Evolutionary conservation across 352 stramenopile species (phyloP).

Genomic region (Globisporangium orthogonon): DNA sequence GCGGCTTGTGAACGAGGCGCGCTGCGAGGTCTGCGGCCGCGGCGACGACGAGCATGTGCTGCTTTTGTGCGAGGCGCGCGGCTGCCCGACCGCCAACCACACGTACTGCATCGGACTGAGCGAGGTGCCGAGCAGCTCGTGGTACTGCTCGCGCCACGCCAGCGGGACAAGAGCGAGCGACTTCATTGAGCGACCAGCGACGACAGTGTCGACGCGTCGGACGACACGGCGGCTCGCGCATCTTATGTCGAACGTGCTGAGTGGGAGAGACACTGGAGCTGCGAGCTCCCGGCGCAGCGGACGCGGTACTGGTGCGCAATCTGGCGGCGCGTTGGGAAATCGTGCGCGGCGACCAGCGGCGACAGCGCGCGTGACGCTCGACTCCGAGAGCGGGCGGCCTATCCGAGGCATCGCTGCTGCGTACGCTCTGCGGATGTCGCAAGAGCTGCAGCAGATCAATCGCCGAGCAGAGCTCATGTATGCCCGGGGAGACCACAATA

Average conservation of each 20-base stretch:
- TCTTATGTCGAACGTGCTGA: slow-evolving; percentile 70
- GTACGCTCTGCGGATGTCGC: slow-evolving; percentile 74
- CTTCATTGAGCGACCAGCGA: slow-evolving; percentile 39
- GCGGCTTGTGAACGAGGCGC: slow-evolving; percentile 59
- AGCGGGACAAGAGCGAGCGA: slow-evolving; percentile 41
- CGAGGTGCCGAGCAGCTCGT: slow-evolving; percentile 49
- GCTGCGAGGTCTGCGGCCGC: slow-evolving; percentile 63
- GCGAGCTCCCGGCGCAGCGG: slow-evolving; percentile 1
- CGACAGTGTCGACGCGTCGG: slow-evolving; percentile 54
- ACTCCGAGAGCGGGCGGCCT: slow-evolving; percentile 28
- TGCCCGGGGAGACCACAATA: slow-evolving; percentile 53
- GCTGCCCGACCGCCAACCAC: slow-evolving; percentile 58
- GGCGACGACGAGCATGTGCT: slow-evolving; percentile 79
- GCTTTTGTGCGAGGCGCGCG: slow-evolving; percentile 61
- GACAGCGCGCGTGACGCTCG: slow-evolving; percentile 16
- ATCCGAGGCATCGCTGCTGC: slow-evolving; percentile 55
- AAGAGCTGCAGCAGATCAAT: slow-evolving; percentile 69
- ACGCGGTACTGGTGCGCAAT: slow-evolving; percentile 5
- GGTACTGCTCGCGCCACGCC: slow-evolving; percentile 61
- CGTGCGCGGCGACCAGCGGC: slow-evolving; percentile 1
- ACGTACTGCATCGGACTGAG: slow-evolving; percentile 70
- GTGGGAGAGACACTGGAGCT: slow-evolving; percentile 8
- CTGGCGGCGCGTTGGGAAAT: slow-evolving; percentile 2
- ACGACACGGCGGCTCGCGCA: slow-evolving; percentile 54
- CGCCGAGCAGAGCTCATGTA: slow-evolving; percentile 68